These are phyloP conservation scores for Puccinia polysora DNA, from an alignment of 1,284 basidiomycete species.

Conservation along the genomic window DNA sequence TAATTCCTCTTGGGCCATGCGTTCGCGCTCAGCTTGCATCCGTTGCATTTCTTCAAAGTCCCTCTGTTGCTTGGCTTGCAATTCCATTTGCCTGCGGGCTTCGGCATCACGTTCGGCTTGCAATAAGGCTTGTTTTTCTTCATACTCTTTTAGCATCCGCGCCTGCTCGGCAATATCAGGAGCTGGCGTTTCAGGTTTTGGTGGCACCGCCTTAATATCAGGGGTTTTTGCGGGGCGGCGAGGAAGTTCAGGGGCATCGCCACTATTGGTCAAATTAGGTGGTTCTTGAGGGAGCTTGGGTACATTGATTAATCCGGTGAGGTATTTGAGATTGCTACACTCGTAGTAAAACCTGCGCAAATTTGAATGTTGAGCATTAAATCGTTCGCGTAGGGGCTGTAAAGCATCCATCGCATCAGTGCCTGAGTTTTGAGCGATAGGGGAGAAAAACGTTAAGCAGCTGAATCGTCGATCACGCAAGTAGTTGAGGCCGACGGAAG, in stretches of 20 bases:
- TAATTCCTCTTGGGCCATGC: slow-evolving; percentile 81
- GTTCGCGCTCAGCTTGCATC: slow-evolving; percentile 81
- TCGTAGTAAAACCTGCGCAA: slow-evolving; percentile 95
- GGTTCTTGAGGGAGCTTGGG: slow-evolving; percentile 95
- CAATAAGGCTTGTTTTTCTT: slow-evolving; percentile 83
- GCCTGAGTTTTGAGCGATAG: no score
- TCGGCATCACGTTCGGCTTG: slow-evolving; percentile 68
- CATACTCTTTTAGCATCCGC: slow-evolving; percentile 91
- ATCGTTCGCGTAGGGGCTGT: slow-evolving; percentile 76
- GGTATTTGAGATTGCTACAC: slow-evolving; percentile 91
- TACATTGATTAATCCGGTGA: slow-evolving; percentile 91
- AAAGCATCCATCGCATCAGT: slow-evolving; percentile 80
- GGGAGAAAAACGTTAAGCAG: slow-evolving; percentile 5
- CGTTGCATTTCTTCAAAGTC: slow-evolving; percentile 88
- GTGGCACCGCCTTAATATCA: slow-evolving; percentile 51
- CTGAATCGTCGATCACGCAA: slow-evolving; percentile 6
- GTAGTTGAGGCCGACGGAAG: background rate
- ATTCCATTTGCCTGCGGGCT: slow-evolving; percentile 69
- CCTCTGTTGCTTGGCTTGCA: slow-evolving; percentile 72
- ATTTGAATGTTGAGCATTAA: slow-evolving; percentile 79
- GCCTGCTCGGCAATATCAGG: slow-evolving; percentile 86
- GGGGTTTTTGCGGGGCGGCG: slow-evolving; percentile 67
- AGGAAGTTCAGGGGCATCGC: slow-evolving; percentile 78
- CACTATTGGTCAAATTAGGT: slow-evolving; percentile 79
- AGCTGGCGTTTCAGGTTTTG: slow-evolving; percentile 48